Base-by-base conservation (phyloP, 2,329 filamentous ascomycete species). In the Sporothrix schenckii region DNA sequence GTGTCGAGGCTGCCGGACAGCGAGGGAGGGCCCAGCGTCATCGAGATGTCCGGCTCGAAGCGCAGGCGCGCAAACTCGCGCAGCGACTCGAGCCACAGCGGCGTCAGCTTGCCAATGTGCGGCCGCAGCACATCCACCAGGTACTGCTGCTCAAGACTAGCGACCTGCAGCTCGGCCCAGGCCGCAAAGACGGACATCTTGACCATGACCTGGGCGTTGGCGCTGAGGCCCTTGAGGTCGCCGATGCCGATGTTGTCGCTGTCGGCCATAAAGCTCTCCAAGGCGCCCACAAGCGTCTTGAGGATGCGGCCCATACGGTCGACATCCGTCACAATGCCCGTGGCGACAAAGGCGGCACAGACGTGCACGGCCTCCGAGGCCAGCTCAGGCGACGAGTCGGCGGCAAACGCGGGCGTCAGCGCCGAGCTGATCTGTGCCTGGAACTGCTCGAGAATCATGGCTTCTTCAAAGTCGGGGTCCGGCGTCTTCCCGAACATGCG, bases 301-400 rank as follows among this genome's bases (percentile, higher is more conserved):
- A 99, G 86, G 68, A 99, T 99, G 70, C 95, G 91, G 27, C 95
- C 95, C 95, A 99, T 99, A n/a, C 95, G 89, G 75, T 99, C 96
- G 10, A 98, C 89, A 79, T 98, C 95, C 0, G 93, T 97, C 10
- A 99, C 95, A 69, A 99, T 98, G 16, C 95, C 95, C 0, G 94
- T 97, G 0, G 94, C 92, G 76, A 99, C 96, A 80, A 99, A 99
- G 1, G 92, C 93, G n/a, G 94, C 95, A 77, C 95, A 99, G 7
- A 99, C 95, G 76, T 97, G 97, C 73, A 99, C 92, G 19, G 96
- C 95, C 78, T 97, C 94, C 0, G 95, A 94, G 9, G 95, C 96
- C 19, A 99, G 84, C 79, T 99, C 95, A 0, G 96, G 94, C 0
- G 94, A 97, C 0, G 95, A 99, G 79, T 99, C 95, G 3, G 90